Evolutionary conservation across 2,329 filamentous ascomycete species (phyloP), one percentile per base, ranked within the genome.

Genomic region (Alternaria infectoria): DNA sequence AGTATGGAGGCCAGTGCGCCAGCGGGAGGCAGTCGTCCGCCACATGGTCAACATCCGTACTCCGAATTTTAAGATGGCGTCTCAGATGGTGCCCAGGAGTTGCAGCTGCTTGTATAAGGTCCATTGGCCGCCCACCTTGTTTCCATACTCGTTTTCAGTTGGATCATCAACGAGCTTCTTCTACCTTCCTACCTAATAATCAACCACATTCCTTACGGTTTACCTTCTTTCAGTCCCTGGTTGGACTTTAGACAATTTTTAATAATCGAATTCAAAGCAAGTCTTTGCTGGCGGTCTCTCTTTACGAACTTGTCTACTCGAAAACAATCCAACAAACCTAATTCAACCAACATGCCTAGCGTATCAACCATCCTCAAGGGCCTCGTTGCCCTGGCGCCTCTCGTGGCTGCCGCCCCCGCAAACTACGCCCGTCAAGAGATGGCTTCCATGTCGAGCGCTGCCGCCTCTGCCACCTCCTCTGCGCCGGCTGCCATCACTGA

Each of bases 141-240:
- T 78, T 78, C 71, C 64, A 67, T 69, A 64, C 66, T 64, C 69
- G 74, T 76, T 77, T 79, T 80, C 73, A 77, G 76, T 74, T 74
- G 74, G 64, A 77, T 75, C 74, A 72, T 70, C 76, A 76, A 73
- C 73, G 69, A 73, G 69, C 70, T 73, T 71, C 49, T 71, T 71
- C 66, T 72, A 61, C 63, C 65, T 68, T 75, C 69, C 66, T 78
- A 77, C 69, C 72, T 79, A 79, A 79, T 78, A 76, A 60, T 57
- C 66, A 69, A 70, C 68, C 69, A 77, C 77, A 74, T 69, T 79
- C 76, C 67, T 78, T 78, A 74, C 71, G 67, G 65, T 79, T 75
- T 70, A 65, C 68, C 76, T 78, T 73, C 74, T 40, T 40, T 69
- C 64, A 69, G 77, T 80, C 78, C 78, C 78, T 80, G 78, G 78